These are phyloP conservation scores for Coniochaeta pulveracea DNA, from an alignment of 2,329 filamentous ascomycete genomes.

Conservation along the genomic window DNA sequence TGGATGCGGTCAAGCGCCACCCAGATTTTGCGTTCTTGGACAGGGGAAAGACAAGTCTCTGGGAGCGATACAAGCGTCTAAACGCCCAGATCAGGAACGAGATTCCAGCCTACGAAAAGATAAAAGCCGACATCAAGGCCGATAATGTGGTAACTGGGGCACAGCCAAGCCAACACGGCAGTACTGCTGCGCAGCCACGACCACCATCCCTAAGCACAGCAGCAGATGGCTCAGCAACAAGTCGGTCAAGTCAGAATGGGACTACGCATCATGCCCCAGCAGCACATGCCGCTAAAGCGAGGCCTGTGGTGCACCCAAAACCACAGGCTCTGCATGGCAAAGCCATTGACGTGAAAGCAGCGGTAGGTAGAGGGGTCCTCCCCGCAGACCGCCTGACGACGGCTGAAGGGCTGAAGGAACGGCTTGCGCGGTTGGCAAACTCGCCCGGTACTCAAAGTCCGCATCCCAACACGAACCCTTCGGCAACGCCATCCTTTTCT, in stretches of 20 bases:
- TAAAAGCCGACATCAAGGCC: conserved; percentile 49
- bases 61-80: conserved; percentile 36
- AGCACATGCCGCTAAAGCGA: conserved; percentile 25
- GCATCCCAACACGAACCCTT: background rate
- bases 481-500: conserved; percentile 22
- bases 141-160: conserved; percentile 54
- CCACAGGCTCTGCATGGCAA: conserved; percentile 56
- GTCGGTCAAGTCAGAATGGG: too few relatives aligned
- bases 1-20: conserved; percentile 66
- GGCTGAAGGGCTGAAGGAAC: conserved; percentile 39
- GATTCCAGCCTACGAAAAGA: conserved; percentile 38
- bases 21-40: conserved; percentile 59
- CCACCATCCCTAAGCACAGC: background rate
- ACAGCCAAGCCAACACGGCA: conserved; percentile 25
- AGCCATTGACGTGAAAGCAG: conserved; percentile 33
- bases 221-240: conserved; percentile 3
- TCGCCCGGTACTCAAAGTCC: conserved; percentile 26
- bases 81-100: conserved; percentile 37
- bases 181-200: too few relatives aligned
- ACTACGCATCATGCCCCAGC: background rate
- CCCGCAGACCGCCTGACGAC: too few relatives aligned
- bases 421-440: conserved; percentile 45
- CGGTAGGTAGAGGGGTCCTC: conserved; percentile 20
- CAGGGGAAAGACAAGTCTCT: conserved; percentile 35
- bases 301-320: conserved; percentile 50